Evolutionary conservation across 2,329 filamentous ascomycete species (phyloP), one percentile per base, ranked within the genome.

Genomic region (Zymoseptoria ardabiliae): DNA sequence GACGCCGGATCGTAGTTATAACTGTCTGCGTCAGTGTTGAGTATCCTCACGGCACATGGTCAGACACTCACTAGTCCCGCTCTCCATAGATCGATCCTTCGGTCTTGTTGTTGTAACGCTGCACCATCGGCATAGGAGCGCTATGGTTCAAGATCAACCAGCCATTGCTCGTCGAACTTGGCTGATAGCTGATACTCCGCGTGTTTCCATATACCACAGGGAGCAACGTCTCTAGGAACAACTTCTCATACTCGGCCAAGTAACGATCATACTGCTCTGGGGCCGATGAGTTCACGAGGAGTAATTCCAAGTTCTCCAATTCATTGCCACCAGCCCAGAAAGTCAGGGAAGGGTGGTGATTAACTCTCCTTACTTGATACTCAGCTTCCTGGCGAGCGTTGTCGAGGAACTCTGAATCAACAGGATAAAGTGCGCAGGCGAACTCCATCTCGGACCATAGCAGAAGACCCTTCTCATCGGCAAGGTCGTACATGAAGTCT

Each of bases 361-460:
- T 85, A 20, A 83, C 72, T 19, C 84, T 74, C n/a, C 84, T 77
- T 7, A 85, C 82, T 55, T 86, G 81, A 61, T 86, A 86, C 4
- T 78, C 73, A 4, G 82, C 82, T 65, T 86, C 84, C 17, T 78
- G 74, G 11, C 77, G 73, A 9, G 81, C 77, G 58, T 84, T 85
- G 4, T 81, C 79, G 0, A 86, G 68, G 64, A 85, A 86, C 0
- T 75, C 76, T 0, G 75, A 63, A 54, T 81, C 71, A 0, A 82
- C 78, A 0, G 84, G 84, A 66, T 86, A 86, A 2, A 85, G 70
- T 1, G 82, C 78, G 68, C 85, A 83, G 10, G 81, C 80, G 66
- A 85, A 86, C 65, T 86, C 77, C 61, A 86, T 86, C 61, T 86
- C 84, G 54, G 79, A 83, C 84, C 84, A 86, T 0, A 86, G 74